These are phyloP conservation scores for Candolleomyces efflorescens DNA, from an alignment of 768 basidiomycete species.

Conservation along the genomic window DNA sequence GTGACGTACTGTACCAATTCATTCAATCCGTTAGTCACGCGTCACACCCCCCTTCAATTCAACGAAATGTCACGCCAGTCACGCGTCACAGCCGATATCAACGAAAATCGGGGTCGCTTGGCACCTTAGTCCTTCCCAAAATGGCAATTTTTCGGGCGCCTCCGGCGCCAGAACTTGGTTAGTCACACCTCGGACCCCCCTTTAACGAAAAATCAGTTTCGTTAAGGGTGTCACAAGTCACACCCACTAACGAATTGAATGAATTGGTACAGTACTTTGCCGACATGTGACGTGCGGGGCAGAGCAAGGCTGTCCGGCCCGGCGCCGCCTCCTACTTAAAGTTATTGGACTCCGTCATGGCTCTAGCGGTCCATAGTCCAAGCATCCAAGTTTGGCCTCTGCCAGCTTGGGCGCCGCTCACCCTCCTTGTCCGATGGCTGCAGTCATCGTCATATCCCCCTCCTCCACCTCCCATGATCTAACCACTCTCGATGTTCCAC, in stretches of 20 bases:
- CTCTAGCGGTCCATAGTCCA: too few relatives aligned
- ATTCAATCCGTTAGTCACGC: too few relatives aligned
- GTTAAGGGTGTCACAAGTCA: not conserved
- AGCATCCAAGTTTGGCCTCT: too few relatives aligned
- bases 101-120: not conserved
- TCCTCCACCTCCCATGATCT: not conserved
- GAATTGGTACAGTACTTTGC: not conserved
- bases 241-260: not conserved
- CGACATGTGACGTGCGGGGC: not conserved
- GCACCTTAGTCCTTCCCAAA: not conserved
- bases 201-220: not conserved
- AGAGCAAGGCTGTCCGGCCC: not conserved
- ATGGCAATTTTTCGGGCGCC: not conserved
- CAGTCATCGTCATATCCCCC: not conserved
- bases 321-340: not conserved
- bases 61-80: not conserved
- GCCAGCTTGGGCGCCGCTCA: too few relatives aligned
- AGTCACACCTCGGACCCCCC: not conserved
- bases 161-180: not conserved
- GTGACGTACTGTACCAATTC: not conserved
- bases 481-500: conserved; percentile 17
- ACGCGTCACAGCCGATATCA: not conserved
- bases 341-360: not conserved
- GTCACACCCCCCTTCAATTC: too few relatives aligned
- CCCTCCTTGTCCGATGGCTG: not conserved